These are phyloP conservation scores for Neonectria punicea DNA, from an alignment of 2,329 filamentous ascomycete genomes.

Conservation along the genomic window DNA sequence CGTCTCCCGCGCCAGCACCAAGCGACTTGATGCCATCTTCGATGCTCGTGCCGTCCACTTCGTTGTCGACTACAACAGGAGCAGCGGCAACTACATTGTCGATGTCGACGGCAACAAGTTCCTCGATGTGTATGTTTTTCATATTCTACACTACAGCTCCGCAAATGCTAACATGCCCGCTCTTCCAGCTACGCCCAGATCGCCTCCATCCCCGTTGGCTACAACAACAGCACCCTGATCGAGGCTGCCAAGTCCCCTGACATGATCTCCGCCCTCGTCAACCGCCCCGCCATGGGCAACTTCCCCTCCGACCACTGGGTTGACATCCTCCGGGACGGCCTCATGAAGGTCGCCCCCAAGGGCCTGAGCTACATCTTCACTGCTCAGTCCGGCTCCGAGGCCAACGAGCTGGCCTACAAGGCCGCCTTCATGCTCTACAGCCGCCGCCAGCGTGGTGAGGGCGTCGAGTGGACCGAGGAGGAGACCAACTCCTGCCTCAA, in stretches of 20 bases:
- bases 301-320: slow-evolving; percentile 83
- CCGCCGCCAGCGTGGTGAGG: slow-evolving; percentile 74
- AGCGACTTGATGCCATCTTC: slow-evolving; percentile 60
- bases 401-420: slow-evolving; percentile 88
- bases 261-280: slow-evolving; percentile 79
- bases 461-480: slow-evolving; percentile 76
- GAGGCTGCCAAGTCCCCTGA: slow-evolving; percentile 74
- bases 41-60: slow-evolving; percentile 64
- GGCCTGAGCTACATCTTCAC: slow-evolving; percentile 85
- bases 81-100: slow-evolving; percentile 63
- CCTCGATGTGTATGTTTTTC: slow-evolving; percentile 57
- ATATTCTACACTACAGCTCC: neutral
- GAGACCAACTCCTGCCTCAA: slow-evolving; percentile 76
- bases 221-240: slow-evolving; percentile 79
- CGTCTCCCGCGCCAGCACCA: slow-evolving; percentile 50
- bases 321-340: slow-evolving; percentile 74
- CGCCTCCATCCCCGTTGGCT: slow-evolving; percentile 84
- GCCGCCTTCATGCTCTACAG: slow-evolving; percentile 86
- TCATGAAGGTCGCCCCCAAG: slow-evolving; percentile 78
- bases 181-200: slow-evolving; percentile 76
- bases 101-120: slow-evolving; percentile 62
- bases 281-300: slow-evolving; percentile 82
- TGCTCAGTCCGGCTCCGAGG: slow-evolving; percentile 80
- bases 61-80: slow-evolving; percentile 63
- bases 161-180: slow-evolving; percentile 5